Evolutionary conservation across 257 asterid genomes (phyloP).

Genomic region (Capsicum rhomboideum): DNA sequence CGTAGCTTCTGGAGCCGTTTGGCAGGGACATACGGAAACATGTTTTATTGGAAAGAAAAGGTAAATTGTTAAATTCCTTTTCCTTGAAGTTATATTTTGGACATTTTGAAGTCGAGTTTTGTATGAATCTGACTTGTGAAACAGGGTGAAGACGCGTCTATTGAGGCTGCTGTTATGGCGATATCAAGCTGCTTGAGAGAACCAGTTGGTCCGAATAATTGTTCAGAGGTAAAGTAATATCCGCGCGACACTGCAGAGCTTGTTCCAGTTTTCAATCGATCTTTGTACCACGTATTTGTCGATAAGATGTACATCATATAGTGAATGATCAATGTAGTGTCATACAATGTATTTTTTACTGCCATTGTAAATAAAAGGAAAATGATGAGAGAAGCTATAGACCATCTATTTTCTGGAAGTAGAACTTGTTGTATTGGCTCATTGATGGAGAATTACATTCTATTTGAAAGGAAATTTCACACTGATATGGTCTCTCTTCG

Average conservation of each 20-base stretch:
- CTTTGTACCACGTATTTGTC: not conserved
- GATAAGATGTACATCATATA: not conserved
- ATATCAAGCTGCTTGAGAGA: conserved; percentile 74
- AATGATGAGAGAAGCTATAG: not conserved
- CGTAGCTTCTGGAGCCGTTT: conserved; percentile 93
- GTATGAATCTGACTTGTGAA: not conserved
- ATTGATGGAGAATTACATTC: not conserved
- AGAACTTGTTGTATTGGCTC: not conserved
- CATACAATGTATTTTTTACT: not conserved
- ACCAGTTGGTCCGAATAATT: conserved; percentile 61
- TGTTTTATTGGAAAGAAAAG: conserved; percentile 93
- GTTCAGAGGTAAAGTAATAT: conserved; percentile 53
- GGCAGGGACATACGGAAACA: conserved; percentile 90
- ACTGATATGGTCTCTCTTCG: not conserved
- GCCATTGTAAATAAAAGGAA: not conserved
- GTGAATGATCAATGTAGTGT: not conserved
- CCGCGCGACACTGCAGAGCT: not conserved
- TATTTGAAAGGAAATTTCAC: not conserved
- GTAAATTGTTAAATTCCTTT: conserved; percentile 15
- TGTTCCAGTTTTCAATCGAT: not conserved
- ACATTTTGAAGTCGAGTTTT: not conserved
- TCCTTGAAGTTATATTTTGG: not conserved
- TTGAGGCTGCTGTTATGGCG: conserved; percentile 86
- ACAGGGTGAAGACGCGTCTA: conserved; percentile 85
- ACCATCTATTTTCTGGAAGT: not conserved